Evolutionary conservation across 805 yeast species (phyloP).

Genomic region (Priceomyces castillae): DNA sequence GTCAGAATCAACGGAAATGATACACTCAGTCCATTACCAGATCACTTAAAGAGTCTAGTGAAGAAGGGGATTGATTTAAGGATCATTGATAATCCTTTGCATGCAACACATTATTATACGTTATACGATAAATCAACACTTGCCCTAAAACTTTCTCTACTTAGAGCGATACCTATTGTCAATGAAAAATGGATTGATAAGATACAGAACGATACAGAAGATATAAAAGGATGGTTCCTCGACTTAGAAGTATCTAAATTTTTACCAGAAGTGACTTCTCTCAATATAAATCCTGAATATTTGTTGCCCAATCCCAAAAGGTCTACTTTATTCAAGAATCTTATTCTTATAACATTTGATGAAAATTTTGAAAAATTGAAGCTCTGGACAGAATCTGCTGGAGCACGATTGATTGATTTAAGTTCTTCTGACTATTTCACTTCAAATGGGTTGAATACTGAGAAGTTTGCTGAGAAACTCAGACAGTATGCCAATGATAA

Average conservation of each 20-base stretch:
- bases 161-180: slow-evolving; percentile 29
- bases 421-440: not conserved
- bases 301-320: slow-evolving; percentile 15
- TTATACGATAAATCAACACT: slow-evolving; percentile 11
- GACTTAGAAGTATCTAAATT: slow-evolving; percentile 11
- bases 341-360: slow-evolving; percentile 8
- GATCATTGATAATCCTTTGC: slow-evolving; percentile 13
- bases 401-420: not conserved
- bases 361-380: slow-evolving; percentile 4
- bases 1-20: not conserved
- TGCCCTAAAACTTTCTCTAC: slow-evolving; percentile 21
- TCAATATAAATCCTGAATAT: slow-evolving; percentile 3
- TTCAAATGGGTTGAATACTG: not conserved
- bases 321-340: slow-evolving; percentile 12
- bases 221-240: slow-evolving; percentile 22
- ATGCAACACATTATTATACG: slow-evolving; percentile 25
- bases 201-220: slow-evolving; percentile 10
- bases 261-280: slow-evolving; percentile 12
- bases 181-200: slow-evolving; percentile 22
- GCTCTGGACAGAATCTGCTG: slow-evolving; percentile 12
- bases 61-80: slow-evolving; percentile 18
- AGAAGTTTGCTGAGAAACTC: not conserved
- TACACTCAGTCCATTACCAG: not conserved
- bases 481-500: not conserved
- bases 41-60: slow-evolving; percentile 6